Evolutionary conservation across 2,329 filamentous ascomycete genomes (phyloP).

Genomic region (Arthrobotrys musiformis): DNA sequence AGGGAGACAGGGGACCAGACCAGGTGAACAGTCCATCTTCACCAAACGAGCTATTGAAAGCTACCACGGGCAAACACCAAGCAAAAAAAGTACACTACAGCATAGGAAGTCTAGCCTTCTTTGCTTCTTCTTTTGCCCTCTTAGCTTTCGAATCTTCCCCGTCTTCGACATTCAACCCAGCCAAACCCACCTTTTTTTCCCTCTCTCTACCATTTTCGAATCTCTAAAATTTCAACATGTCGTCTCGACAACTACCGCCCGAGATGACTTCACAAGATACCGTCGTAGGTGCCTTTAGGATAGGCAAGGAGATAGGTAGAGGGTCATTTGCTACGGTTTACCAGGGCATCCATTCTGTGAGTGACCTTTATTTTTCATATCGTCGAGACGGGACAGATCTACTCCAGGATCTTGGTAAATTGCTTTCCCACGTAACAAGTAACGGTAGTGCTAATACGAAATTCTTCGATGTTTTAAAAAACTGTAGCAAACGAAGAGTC

Average conservation of each 20-base stretch:
- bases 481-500: conserved; percentile 76
- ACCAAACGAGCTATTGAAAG: conserved; percentile 14
- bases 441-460: conserved; percentile 26
- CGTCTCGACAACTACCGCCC: conserved; percentile 50
- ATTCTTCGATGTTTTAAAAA: neutral
- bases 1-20: conserved; percentile 24
- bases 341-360: conserved; percentile 83
- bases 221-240: conserved; percentile 18
- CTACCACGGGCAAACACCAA: conserved; percentile 10
- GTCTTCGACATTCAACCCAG: neutral
- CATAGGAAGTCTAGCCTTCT: neutral
- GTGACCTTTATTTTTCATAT: conserved; percentile 61
- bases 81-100: conserved; percentile 24
- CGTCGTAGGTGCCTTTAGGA: conserved; percentile 69
- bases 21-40: conserved; percentile 18
- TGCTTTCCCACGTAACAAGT: conserved; percentile 1
- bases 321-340: conserved; percentile 98
- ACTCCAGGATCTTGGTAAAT: conserved; percentile 21
- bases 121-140: conserved; percentile 16
- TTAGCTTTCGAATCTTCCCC: conserved; percentile 11
- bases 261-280: conserved; percentile 54
- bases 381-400: conserved; percentile 10
- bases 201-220: neutral
- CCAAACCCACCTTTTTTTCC: too few species aligned
- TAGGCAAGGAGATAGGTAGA: conserved; percentile 91